Conservation (phyloP, 176 grass and related monocot species). For the Saccharum spontaneum region DNA sequence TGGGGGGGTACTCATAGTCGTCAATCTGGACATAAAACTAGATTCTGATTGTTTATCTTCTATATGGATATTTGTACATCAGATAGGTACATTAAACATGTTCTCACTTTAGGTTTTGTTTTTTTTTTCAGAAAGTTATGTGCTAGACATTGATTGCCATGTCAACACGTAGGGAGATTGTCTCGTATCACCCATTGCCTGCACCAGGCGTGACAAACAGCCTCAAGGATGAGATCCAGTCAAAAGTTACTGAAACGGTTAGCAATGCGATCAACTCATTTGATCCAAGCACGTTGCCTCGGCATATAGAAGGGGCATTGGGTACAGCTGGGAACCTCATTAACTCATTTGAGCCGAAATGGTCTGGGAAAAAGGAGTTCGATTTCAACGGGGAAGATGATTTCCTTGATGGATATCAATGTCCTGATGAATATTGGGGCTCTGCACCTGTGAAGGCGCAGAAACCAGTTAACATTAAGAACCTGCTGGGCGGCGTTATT, state of each 20-base stretch:
- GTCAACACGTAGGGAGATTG: constrained; percentile 34
- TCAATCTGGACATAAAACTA: not conserved
- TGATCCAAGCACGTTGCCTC: constrained; percentile 23
- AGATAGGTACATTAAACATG: not conserved
- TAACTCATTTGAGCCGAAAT: constrained; percentile 36
- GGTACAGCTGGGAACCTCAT: constrained; percentile 38
- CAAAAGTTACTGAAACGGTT: constrained; percentile 35
- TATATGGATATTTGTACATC: not conserved
- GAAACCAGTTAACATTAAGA: constrained; percentile 62
- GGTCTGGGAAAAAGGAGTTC: constrained; percentile 27
- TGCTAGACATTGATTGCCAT: constrained; percentile 29
- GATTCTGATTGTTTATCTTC: not conserved
- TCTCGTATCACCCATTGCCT: constrained; percentile 49
- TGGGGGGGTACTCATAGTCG: not conserved
- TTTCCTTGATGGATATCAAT: constrained; percentile 42
- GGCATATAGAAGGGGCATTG: constrained; percentile 29
- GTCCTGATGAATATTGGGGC: constrained; percentile 23
- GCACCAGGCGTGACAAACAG: constrained; percentile 24
- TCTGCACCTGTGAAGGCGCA: constrained; percentile 26
- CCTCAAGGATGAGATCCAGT: constrained; percentile 44
- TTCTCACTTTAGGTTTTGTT: not conserved
- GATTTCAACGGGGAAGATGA: constrained; percentile 27
- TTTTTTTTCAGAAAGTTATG: constrained; percentile 29
- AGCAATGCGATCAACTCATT: constrained; percentile 35
- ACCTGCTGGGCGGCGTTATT: constrained; percentile 50